phyloP scores from a whole-genome alignment of 2,329 filamentous ascomycete species.

The Zymoseptoria crescenta region DNA sequence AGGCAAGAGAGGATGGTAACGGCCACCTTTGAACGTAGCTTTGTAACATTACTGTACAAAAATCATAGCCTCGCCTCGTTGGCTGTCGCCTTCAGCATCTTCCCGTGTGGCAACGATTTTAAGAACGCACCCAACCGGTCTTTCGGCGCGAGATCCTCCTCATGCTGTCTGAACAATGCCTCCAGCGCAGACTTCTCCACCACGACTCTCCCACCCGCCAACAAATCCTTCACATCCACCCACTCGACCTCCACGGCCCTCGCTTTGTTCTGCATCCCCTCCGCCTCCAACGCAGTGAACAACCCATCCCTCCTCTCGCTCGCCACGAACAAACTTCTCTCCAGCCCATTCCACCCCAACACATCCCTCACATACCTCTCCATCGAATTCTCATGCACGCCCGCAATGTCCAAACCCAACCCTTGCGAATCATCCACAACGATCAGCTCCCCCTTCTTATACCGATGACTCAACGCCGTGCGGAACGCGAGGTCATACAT shows the following conservation, averaged over 20 bases:
- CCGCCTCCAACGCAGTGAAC: constrained; percentile 54
- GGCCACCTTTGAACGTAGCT: not conserved
- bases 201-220: constrained; percentile 77
- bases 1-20: constrained; percentile 1
- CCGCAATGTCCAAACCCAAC: constrained; percentile 57
- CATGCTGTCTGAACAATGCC: constrained; percentile 64
- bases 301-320: constrained; percentile 53
- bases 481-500: constrained; percentile 94
- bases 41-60: not conserved
- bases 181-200: constrained; percentile 76
- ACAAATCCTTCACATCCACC: constrained; percentile 90
- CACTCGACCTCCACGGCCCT: constrained; percentile 63
- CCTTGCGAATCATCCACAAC: constrained; percentile 59
- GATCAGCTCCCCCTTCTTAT: constrained; percentile 75
- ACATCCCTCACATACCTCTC: constrained; percentile 59
- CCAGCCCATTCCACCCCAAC: constrained; percentile 63
- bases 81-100: not conserved
- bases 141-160: constrained; percentile 47
- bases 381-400: constrained; percentile 37
- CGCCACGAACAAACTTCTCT: constrained; percentile 61
- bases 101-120: not conserved
- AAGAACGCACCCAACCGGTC: not conserved
- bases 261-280: constrained; percentile 56
- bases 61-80: not conserved
- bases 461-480: constrained; percentile 87